These are phyloP conservation scores for Thraustotheca clavata DNA, from an alignment of 352 stramenopile genomes.

Conservation along the genomic window DNA sequence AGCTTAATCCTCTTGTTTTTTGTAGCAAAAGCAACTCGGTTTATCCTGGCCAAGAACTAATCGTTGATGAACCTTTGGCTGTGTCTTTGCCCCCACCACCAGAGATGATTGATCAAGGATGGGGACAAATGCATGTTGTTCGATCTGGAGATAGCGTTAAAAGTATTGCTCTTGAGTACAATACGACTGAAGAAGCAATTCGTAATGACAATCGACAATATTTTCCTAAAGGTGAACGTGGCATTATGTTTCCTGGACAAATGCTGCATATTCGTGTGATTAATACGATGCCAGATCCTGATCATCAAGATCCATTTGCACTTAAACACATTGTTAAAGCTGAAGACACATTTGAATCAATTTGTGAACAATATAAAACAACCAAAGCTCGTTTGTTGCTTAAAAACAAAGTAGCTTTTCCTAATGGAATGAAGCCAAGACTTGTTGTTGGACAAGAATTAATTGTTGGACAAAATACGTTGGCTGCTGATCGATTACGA, in stretches of 20 bases:
- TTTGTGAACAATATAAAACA: conserved; percentile 54
- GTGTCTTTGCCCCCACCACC: conserved; percentile 56
- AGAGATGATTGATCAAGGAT: conserved; percentile 74
- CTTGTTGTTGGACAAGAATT: conserved; percentile 49
- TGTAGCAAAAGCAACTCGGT: conserved; percentile 36
- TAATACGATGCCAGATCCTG: conserved; percentile 32
- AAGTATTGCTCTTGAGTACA: conserved; percentile 65
- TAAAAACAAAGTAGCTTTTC: conserved; percentile 68
- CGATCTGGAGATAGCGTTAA: conserved; percentile 54
- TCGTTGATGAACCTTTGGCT: conserved; percentile 53
- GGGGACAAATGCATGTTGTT: conserved; percentile 79
- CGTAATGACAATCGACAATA: conserved; percentile 72
- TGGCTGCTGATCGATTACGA: conserved; percentile 40
- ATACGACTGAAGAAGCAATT: conserved; percentile 69
- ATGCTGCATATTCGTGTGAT: conserved; percentile 70
- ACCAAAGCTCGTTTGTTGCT: conserved; percentile 64
- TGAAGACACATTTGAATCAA: conserved; percentile 61
- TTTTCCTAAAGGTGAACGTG: conserved; percentile 69
- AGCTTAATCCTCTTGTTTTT: conserved; percentile 60
- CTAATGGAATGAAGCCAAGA: conserved; percentile 44
- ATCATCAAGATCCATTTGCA: conserved; percentile 34
- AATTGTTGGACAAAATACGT: conserved; percentile 64
- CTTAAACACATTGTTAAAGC: conserved; percentile 47
- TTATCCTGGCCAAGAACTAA: conserved; percentile 62
- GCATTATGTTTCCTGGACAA: conserved; percentile 51